Evolutionary conservation across 164 flowering plant genomes (phyloP), one percentile per base, ranked within the genome.

Genomic region (Vitis amurensis): DNA sequence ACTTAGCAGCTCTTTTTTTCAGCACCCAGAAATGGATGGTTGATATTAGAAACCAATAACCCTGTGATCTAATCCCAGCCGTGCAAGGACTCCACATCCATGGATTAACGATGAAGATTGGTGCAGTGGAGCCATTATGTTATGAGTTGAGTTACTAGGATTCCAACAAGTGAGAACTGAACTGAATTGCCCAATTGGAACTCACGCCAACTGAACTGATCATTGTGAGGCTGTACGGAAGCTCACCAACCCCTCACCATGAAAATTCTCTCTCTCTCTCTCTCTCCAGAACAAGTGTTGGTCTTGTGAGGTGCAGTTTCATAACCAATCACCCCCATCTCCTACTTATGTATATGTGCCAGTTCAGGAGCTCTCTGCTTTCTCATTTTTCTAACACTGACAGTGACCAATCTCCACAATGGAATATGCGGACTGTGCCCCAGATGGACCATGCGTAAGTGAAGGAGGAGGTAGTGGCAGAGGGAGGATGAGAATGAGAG

Each of bases 401-500:
- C 51, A 52, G 65, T 30, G 51, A 14, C 50, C 64, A n/a, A 12
- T 63, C 44, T 56, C 19, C 19, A 23, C 6, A 63, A 61, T 69
- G 76, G 68, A 73, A 17, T 64, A 31, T 60, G 49, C 53, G 50
- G 63, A 51, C 50, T 64, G 66, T 64, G 68, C 30, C 23, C 15
- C 66, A 48, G 50, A 55, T 29, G 71, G 55, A 23, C 31, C 65
- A 17, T 50, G 63, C 63, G 3, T 71, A 11, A 9, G 57, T 63
- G 73, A 0, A 16, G 72, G 16, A 52, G 15, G 31, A 67, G 60
- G 55, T 9, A 14, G 14, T 11, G 10, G 44, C 16, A 37, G 9
- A 29, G 55, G 13, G 76, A 78, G 37, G 74, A 74, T 1, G 57
- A 55, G 2, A 17, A 23, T 11, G 67, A 16, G 13, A 3, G 44